A percentile compares a stretch with the other conserved stretches of the same genome.
Evolutionary conservation across 768 basidiomycete species (phyloP).

Genomic region (Boletus subparvulus): DNA sequence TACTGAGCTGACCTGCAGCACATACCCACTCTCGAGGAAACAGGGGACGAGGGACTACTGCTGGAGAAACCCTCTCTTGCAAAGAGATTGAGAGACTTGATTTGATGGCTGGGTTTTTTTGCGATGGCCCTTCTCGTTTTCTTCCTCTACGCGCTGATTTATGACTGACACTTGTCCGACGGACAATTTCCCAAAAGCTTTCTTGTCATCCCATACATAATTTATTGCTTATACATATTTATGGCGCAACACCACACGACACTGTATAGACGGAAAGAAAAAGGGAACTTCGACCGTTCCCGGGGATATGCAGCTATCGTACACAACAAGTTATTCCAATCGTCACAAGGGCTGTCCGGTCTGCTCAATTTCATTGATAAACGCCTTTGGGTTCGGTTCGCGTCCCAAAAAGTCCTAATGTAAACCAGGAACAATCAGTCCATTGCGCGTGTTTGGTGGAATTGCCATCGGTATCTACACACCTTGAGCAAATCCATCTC

Average conservation of each 20-base stretch:
- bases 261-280: not conserved
- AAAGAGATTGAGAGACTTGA: not conserved
- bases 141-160: too few relatives aligned
- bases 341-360: constrained; percentile 32
- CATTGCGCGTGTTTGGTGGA: too few relatives aligned
- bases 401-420: constrained; percentile 75
- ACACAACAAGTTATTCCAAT: not conserved
- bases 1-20: constrained; percentile 38
- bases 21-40: constrained; percentile 69
- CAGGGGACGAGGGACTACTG: constrained; percentile 40
- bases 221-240: too few relatives aligned
- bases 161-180: not conserved
- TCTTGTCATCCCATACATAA: too few relatives aligned
- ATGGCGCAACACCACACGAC: not conserved
- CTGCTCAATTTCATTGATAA: constrained; percentile 60
- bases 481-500: constrained; percentile 73
- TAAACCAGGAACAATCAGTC: not conserved
- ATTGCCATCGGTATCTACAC: not conserved
- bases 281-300: not conserved
- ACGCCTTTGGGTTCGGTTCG: constrained; percentile 71
- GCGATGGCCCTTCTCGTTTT: not conserved
- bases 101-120: constrained; percentile 2
- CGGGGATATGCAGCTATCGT: not conserved
- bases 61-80: constrained; percentile 4
- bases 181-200: not conserved